Base-by-base conservation (phyloP, 2,329 filamentous ascomycete species). In the Coleophoma crateriformis region DNA sequence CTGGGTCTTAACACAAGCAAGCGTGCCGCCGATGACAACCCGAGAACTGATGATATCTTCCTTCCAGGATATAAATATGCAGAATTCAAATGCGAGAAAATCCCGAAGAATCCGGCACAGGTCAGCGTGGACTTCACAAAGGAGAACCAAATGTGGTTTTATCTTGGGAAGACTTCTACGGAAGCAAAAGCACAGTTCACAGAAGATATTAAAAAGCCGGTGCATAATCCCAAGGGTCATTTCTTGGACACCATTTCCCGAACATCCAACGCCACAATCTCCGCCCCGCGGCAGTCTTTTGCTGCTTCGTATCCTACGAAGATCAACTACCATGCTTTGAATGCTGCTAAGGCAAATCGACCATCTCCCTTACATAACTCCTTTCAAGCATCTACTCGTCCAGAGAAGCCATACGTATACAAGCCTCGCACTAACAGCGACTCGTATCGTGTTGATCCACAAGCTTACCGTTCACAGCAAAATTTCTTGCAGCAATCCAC, bases 181-280 rank as follows among this genome's bases (percentile, higher is more conserved):
- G 92, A 97, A 63, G 87, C 90, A 48, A 90, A 85, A 67, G 85
- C 90, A 22, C 90, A 95, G 65, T 99, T 94, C 69, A 95, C 91
- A 4, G 88, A 94, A 61, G 84, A 95, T 68, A 81, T 78, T 40
- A 55, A 62, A 8, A 75, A 68, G 12, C 75, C 69, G n/a, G 71
- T 72, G 42, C 77, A 89, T 66, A 88, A 89, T 52, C 71, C 76
- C 2, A 84, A 79, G 68, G 84, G 82, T 57, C 87, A 86, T 63
- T 91, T 86, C 67, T 67, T 90, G 63, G 85, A 89, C 42, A 84
- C 85, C 2, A 72, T 90, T 47, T 81, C 73, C 46, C 81, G 80
- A 56, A 27, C 27, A 27, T 27, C 27, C 8, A 27, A 27, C 27
- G 73, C 75, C 4, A 59, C 66, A 4, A 74, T 70, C 54, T 67